Percentiles rank a stretch among this genome's conserved stretches.
These are phyloP conservation scores for Cladosporium sp. DNA, from an alignment of 2,329 filamentous ascomycete genomes.

Conservation along the genomic window DNA sequence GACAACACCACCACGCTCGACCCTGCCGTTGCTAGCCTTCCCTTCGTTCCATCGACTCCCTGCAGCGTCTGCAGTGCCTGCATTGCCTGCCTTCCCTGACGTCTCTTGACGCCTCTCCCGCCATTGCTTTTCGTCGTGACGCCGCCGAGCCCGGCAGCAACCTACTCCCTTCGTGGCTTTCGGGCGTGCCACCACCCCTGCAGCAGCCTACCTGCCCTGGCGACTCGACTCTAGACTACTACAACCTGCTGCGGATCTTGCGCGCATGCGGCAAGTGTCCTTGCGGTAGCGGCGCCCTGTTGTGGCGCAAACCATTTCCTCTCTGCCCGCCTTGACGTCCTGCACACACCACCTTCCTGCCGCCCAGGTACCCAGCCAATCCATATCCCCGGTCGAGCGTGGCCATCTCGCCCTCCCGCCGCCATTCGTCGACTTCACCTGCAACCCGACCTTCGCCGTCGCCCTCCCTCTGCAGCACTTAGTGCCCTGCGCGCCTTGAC, in stretches of 20 bases:
- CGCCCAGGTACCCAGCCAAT: slow-evolving; percentile 7
- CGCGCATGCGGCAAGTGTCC: slow-evolving; percentile 10
- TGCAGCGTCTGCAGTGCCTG: too few species aligned
- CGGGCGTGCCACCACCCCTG: slow-evolving; percentile 7
- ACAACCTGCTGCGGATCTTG: slow-evolving; percentile 8
- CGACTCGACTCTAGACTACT: background rate
- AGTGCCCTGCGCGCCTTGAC: slow-evolving; percentile 1
- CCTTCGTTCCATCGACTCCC: too few species aligned
- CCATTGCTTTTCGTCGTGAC: background rate
- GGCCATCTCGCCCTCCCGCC: background rate
- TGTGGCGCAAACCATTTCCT: slow-evolving; percentile 9
- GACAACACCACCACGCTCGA: background rate
- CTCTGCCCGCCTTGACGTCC: background rate
- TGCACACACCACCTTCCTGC: slow-evolving; percentile 1
- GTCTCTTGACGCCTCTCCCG: background rate
- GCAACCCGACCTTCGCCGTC: background rate
- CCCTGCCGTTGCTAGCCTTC: background rate
- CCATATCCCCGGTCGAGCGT: slow-evolving; percentile 9
- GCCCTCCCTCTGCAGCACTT: background rate
- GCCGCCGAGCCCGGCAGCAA: background rate
- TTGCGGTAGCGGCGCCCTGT: background rate
- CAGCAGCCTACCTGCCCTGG: background rate
- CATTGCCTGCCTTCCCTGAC: background rate
- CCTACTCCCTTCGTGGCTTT: background rate
- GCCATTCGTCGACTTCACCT: slow-evolving; percentile 1